Conservation (phyloP, 169 alveolate genomes). For the Cryptosporidium meleagridis region DNA sequence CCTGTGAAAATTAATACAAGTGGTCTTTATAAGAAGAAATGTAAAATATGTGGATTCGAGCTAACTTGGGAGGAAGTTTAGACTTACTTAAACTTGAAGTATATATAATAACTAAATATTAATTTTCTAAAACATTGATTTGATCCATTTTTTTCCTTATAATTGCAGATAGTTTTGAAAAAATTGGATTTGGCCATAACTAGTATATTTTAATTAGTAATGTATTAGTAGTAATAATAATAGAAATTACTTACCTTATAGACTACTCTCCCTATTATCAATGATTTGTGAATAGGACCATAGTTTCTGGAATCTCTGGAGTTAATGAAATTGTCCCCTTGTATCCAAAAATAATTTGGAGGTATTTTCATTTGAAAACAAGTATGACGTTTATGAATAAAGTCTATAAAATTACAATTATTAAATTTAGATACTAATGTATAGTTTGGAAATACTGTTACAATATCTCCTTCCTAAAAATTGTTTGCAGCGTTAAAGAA, state of each 20-base stretch:
- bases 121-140: neutral
- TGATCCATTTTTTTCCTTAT: neutral
- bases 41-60: constrained; percentile 19
- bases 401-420: neutral
- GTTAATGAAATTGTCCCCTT: constrained; percentile 42
- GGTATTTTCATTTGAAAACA: constrained; percentile 6
- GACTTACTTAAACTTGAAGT: no score
- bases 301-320: constrained; percentile 72
- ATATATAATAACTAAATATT: neutral
- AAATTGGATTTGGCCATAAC: constrained; percentile 52
- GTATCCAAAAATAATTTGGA: constrained; percentile 40
- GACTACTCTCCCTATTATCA: constrained; percentile 46
- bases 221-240: neutral
- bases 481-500: neutral
- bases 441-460: constrained; percentile 30
- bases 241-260: constrained; percentile 13
- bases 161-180: neutral
- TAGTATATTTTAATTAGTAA: neutral
- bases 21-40: constrained; percentile 3
- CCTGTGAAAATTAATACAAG: neutral
- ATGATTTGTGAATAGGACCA: constrained; percentile 53
- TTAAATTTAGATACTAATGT: constrained; percentile 36
- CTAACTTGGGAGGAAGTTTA: constrained; percentile 63
- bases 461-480: constrained; percentile 49
- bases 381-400: neutral